A percentile compares a stretch with the other conserved stretches of the same genome.
These are phyloP conservation scores for Brassica rapa DNA, from an alignment of 345 rosid genomes.

Conservation along the genomic window DNA sequence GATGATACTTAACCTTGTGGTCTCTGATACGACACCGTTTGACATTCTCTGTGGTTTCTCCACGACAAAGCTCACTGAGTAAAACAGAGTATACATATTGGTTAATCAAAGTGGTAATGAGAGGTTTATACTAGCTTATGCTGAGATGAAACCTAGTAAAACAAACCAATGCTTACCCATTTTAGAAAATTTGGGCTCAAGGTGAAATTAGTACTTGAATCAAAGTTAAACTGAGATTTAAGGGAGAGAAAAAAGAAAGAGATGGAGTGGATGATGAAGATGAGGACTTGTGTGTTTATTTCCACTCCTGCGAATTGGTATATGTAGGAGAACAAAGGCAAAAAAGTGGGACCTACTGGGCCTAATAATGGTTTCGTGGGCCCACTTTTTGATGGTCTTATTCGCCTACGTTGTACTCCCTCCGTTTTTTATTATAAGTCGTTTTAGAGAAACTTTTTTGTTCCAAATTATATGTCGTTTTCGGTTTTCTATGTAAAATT, in stretches of 20 bases:
- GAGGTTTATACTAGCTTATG: background rate
- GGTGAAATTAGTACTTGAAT: background rate
- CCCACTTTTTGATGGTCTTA: constrained; percentile 22
- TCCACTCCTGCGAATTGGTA: constrained; percentile 10
- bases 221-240: background rate
- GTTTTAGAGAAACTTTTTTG: too few relatives aligned
- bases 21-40: constrained; percentile 57
- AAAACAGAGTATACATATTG: background rate
- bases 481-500: too few relatives aligned
- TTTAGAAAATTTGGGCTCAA: background rate
- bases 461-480: too few relatives aligned
- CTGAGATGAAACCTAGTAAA: background rate
- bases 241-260: background rate
- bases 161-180: constrained; percentile 27
- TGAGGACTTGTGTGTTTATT: constrained; percentile 8
- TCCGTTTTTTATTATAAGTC: too few relatives aligned
- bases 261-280: constrained; percentile 12
- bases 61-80: constrained; percentile 40
- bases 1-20: constrained; percentile 46
- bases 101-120: background rate
- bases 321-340: constrained; percentile 31
- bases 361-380: constrained; percentile 24
- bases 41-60: constrained; percentile 44
- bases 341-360: constrained; percentile 36
- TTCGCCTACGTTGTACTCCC: too few relatives aligned